These are phyloP conservation scores for Megacollybia marginata DNA, from an alignment of 768 basidiomycete species.

Conservation along the genomic window DNA sequence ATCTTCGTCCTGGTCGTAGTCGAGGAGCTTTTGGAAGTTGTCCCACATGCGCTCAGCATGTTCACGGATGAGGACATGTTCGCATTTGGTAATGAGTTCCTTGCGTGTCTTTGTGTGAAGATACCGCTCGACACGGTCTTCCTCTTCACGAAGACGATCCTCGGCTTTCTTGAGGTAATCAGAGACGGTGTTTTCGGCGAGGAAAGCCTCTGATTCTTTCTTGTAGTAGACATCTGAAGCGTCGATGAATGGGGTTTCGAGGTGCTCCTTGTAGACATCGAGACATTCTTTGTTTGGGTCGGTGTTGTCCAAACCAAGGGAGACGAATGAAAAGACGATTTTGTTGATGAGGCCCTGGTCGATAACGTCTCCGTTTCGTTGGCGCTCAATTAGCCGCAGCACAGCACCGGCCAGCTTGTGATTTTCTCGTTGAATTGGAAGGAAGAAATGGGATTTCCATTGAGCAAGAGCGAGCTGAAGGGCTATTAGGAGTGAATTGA, in stretches of 20 bases:
- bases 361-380: conserved; percentile 90
- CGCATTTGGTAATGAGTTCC: conserved; percentile 74
- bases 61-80: conserved; percentile 84
- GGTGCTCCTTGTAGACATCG: conserved; percentile 88
- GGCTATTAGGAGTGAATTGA: not conserved
- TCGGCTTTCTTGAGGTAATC: conserved; percentile 96
- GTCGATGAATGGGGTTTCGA: conserved; percentile 83
- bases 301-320: conserved; percentile 86
- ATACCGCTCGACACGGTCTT: conserved; percentile 91
- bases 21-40: conserved; percentile 83
- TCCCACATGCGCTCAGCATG: conserved; percentile 87
- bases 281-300: conserved; percentile 91
- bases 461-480: conserved; percentile 86
- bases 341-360: conserved; percentile 91
- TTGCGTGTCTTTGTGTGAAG: conserved; percentile 89
- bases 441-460: conserved; percentile 91
- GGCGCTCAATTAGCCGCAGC: conserved; percentile 83
- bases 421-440: conserved; percentile 73
- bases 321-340: conserved; percentile 91
- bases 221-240: conserved; percentile 90
- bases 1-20: conserved; percentile 93
- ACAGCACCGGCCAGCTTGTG: conserved; percentile 83
- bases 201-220: conserved; percentile 84
- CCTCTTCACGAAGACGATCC: conserved; percentile 87
- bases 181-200: conserved; percentile 81